A percentile compares a stretch with the other conserved stretches of the same genome.
phyloP scores from a whole-genome alignment of 768 basidiomycete species.

The Psilocybe subaeruginosa region DNA sequence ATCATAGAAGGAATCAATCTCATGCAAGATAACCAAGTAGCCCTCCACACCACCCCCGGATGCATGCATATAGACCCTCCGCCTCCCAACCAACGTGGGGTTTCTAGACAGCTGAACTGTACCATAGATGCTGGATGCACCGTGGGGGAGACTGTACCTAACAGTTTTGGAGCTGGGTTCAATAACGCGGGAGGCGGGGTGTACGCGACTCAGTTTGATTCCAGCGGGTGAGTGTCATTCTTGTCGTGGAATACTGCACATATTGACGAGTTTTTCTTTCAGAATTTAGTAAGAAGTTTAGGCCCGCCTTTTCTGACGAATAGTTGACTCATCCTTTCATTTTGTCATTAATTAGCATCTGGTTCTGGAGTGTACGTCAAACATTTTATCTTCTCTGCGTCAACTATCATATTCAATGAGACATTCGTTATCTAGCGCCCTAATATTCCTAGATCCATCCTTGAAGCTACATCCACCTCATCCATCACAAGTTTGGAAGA shows the following conservation, averaged over 20 bases:
- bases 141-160: slow-evolving; percentile 41
- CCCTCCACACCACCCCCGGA: slow-evolving; percentile 50
- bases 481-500: slow-evolving; percentile 32
- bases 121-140: slow-evolving; percentile 43
- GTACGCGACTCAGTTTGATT: slow-evolving; percentile 72
- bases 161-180: slow-evolving; percentile 52
- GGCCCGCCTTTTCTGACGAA: not conserved
- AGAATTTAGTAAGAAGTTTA: slow-evolving; percentile 19
- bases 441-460: slow-evolving; percentile 38
- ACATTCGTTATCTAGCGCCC: slow-evolving; percentile 31
- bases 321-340: not conserved
- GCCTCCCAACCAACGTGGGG: slow-evolving; percentile 31
- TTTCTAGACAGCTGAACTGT: slow-evolving; percentile 32
- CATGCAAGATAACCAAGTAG: slow-evolving; percentile 52
- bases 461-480: slow-evolving; percentile 29
- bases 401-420: slow-evolving; percentile 17
- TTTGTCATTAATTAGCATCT: slow-evolving; percentile 33
- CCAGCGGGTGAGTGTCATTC: slow-evolving; percentile 36
- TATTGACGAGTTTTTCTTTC: not conserved
- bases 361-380: slow-evolving; percentile 49
- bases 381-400: not conserved
- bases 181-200: slow-evolving; percentile 53
- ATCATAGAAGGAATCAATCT: slow-evolving; percentile 67
- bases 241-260: too few species aligned
- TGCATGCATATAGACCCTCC: slow-evolving; percentile 34